A percentile compares a stretch with the other conserved stretches of the same genome.
phyloP scores from a whole-genome alignment of 768 basidiomycete species.

The Termitomyces sp. region DNA sequence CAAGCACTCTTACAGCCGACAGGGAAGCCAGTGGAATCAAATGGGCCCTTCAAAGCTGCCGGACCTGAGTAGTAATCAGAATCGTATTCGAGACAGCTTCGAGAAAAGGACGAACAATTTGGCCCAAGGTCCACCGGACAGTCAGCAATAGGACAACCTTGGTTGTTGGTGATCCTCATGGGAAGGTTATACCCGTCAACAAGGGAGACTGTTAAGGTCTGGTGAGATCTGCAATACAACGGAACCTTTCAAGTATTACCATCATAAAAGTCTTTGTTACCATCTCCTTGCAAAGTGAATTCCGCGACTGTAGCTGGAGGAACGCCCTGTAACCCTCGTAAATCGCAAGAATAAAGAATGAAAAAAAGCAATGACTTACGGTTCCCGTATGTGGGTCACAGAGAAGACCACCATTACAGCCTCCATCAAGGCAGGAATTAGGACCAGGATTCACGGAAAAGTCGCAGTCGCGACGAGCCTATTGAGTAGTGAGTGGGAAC shows the following conservation, averaged over 20 bases:
- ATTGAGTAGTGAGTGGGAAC: slow-evolving; percentile 5
- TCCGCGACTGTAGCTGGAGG: slow-evolving; percentile 68
- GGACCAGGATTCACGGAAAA: slow-evolving; percentile 49
- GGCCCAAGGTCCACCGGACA: slow-evolving; percentile 53
- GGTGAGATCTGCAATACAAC: neutral
- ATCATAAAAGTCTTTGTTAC: slow-evolving; percentile 52
- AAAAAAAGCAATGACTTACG: slow-evolving; percentile 19
- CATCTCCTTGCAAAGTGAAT: slow-evolving; percentile 47
- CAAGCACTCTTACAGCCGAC: slow-evolving; percentile 54
- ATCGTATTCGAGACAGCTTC: neutral
- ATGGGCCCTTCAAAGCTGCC: slow-evolving; percentile 38
- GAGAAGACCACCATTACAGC: slow-evolving; percentile 62
- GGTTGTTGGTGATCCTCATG: slow-evolving; percentile 43
- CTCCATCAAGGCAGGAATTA: slow-evolving; percentile 57
- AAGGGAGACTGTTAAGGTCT: slow-evolving; percentile 35
- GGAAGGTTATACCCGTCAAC: slow-evolving; percentile 59
- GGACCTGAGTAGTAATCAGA: slow-evolving; percentile 25
- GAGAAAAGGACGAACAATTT: slow-evolving; percentile 28
- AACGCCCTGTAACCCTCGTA: slow-evolving; percentile 32
- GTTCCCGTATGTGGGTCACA: slow-evolving; percentile 50
- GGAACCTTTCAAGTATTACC: slow-evolving; percentile 23
- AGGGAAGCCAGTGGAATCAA: slow-evolving; percentile 36
- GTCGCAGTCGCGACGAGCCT: slow-evolving; percentile 63
- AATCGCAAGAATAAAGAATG: neutral
- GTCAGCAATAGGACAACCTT: slow-evolving; percentile 38